Conservation (phyloP, 2,329 filamentous ascomycete species). For the Pezicula neosporulosa region DNA sequence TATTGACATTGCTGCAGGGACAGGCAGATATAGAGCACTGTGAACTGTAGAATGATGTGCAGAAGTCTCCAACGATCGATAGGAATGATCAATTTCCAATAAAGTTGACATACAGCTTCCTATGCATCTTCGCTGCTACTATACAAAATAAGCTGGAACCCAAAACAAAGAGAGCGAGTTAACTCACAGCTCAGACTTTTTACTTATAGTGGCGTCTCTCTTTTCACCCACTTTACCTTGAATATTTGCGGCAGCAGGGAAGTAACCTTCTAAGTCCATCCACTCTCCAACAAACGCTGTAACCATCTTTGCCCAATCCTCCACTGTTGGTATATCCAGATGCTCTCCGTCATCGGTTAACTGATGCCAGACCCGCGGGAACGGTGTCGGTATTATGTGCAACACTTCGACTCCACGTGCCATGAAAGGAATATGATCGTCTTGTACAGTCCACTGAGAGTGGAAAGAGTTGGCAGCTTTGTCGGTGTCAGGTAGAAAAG, state of each 20-base stretch:
- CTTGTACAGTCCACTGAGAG: slow-evolving; percentile 56
- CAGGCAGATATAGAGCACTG: too few relatives aligned
- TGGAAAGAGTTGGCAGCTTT: slow-evolving; percentile 49
- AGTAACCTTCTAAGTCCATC: slow-evolving; percentile 65
- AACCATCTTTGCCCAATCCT: slow-evolving; percentile 85
- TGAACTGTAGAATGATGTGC: too few relatives aligned
- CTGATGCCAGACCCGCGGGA: slow-evolving; percentile 84
- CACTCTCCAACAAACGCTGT: slow-evolving; percentile 86
- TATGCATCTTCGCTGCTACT: not conserved
- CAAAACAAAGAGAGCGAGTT: slow-evolving; percentile 8
- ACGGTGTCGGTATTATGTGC: slow-evolving; percentile 82
- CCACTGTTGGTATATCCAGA: slow-evolving; percentile 72
- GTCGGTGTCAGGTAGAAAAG: slow-evolving; percentile 65
- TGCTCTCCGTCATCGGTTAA: slow-evolving; percentile 81
- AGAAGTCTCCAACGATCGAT: too few relatives aligned
- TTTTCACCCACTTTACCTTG: slow-evolving; percentile 9
- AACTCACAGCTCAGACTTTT: slow-evolving; percentile 30
- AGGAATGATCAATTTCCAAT: too few relatives aligned
- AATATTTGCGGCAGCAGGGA: slow-evolving; percentile 14
- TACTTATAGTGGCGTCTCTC: slow-evolving; percentile 6
- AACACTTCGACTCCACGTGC: slow-evolving; percentile 79
- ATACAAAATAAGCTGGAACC: slow-evolving; percentile 13
- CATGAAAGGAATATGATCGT: slow-evolving; percentile 94
- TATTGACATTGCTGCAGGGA: too few relatives aligned
- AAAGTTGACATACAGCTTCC: too few relatives aligned